Evolutionary conservation across 176 grass and related monocot genomes (phyloP).

Genomic region (Rhipidocladum racemiflorum): DNA sequence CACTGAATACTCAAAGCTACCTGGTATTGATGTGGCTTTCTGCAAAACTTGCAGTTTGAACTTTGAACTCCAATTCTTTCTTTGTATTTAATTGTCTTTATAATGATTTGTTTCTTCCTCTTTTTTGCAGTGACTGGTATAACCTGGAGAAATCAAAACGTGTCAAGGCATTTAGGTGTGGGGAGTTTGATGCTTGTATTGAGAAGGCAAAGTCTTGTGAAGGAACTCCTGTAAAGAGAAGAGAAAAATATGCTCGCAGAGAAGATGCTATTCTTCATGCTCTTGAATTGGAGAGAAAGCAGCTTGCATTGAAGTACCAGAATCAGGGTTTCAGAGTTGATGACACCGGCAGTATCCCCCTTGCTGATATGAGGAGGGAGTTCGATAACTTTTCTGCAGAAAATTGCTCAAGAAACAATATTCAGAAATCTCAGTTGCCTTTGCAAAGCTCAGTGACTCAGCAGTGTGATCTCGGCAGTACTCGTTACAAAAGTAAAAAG

Average conservation of each 20-base stretch:
- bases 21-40: constrained; percentile 6
- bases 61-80: not conserved
- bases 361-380: constrained; percentile 33
- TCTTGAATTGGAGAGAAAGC: constrained; percentile 79
- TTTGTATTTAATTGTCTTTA: not conserved
- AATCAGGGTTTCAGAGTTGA: constrained; percentile 31
- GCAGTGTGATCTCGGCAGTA: constrained; percentile 42
- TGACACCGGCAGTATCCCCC: constrained; percentile 17
- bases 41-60: not conserved
- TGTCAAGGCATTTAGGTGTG: constrained; percentile 79
- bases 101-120: constrained; percentile 28
- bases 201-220: constrained; percentile 64
- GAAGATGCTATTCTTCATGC: constrained; percentile 90
- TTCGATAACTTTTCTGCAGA: constrained; percentile 28
- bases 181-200: constrained; percentile 93
- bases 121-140: constrained; percentile 77
- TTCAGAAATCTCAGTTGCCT: constrained; percentile 28
- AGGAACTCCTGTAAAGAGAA: constrained; percentile 72
- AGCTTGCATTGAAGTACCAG: constrained; percentile 45
- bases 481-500: constrained; percentile 62
- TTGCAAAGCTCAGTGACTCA: constrained; percentile 32
- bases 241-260: constrained; percentile 85
- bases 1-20: not conserved
- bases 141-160: constrained; percentile 92
- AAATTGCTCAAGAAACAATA: constrained; percentile 30